phyloP scores from a whole-genome alignment of 2,329 filamentous ascomycete species.

The Penicillium capsulatum region DNA sequence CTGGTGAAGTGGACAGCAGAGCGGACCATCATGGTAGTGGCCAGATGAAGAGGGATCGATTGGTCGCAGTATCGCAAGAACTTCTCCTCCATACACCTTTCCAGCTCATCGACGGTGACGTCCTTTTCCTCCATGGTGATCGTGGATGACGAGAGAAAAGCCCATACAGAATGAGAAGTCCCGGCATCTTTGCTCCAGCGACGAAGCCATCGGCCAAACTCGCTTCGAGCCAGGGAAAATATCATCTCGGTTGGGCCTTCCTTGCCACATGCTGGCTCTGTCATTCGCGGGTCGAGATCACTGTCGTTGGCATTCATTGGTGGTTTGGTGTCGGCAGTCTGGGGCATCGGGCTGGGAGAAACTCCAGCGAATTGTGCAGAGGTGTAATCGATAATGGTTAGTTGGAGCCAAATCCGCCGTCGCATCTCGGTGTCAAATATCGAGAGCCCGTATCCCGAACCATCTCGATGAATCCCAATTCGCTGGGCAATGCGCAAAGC shows the following conservation, averaged over 20 bases:
- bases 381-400: constrained; percentile 25
- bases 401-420: constrained; percentile 29
- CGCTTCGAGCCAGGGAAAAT: constrained; percentile 33
- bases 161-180: constrained; percentile 19
- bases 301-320: constrained; percentile 45
- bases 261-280: constrained; percentile 40
- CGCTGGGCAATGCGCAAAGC: constrained; percentile 47
- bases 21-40: constrained; percentile 44
- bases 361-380: constrained; percentile 22
- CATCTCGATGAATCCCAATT: constrained; percentile 50
- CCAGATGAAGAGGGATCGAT: constrained; percentile 43
- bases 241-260: constrained; percentile 47
- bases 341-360: constrained; percentile 10
- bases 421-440: constrained; percentile 46
- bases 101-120: constrained; percentile 33
- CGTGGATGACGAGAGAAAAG: constrained; percentile 18
- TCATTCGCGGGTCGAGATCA: constrained; percentile 44
- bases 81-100: constrained; percentile 33
- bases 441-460: constrained; percentile 42
- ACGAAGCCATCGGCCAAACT: constrained; percentile 31
- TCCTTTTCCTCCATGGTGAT: constrained; percentile 23
- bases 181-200: constrained; percentile 14
- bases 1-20: constrained; percentile 44
- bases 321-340: constrained; percentile 15
- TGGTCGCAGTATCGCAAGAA: constrained; percentile 38